Evolutionary conservation across 345 rosid genomes (phyloP).

Genomic region (Lepidium aucheri): DNA sequence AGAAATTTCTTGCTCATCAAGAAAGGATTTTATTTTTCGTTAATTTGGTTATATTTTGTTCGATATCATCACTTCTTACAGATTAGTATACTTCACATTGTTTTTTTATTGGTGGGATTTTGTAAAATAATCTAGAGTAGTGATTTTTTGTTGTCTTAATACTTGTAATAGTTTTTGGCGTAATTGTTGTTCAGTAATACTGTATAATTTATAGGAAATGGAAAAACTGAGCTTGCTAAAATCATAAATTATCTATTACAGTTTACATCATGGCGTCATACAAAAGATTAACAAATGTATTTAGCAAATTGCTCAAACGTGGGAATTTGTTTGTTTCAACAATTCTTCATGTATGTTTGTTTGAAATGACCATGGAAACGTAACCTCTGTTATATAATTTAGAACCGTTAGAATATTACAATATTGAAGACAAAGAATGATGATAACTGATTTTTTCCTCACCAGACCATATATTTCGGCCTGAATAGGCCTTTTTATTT

Average conservation of each 20-base stretch:
- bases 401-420: neutral
- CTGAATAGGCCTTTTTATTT: no score
- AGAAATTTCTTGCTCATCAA: constrained; percentile 5
- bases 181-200: neutral
- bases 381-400: neutral
- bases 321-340: no score
- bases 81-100: neutral
- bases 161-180: neutral
- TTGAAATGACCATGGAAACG: no score
- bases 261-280: neutral
- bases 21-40: neutral
- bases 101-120: neutral
- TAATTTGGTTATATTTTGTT: neutral
- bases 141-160: neutral
- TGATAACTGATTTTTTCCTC: no score
- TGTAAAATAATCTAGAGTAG: neutral
- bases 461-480: no score
- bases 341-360: no score
- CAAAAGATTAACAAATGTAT: neutral
- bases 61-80: neutral
- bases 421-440: no score
- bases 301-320: no score
- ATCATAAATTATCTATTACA: neutral
- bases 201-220: no score
- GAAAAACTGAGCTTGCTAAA: neutral